Conservation (phyloP, 2,329 filamentous ascomycete genomes). For the Stachybotrys chlorohalonatus region DNA sequence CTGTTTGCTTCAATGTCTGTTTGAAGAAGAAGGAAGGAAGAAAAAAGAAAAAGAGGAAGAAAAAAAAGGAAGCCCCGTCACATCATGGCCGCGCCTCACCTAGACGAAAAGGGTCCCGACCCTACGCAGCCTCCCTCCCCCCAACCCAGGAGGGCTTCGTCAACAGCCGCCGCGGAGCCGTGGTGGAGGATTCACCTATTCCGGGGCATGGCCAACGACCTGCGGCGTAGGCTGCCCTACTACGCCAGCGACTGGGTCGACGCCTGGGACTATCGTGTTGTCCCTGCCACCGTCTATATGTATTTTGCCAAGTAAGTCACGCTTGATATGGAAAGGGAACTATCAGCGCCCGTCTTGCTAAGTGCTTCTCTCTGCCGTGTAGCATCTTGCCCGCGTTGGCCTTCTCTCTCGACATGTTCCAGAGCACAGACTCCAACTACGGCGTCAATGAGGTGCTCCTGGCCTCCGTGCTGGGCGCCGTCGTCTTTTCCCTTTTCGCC, state of each 20-base stretch:
- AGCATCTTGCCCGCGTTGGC: constrained; percentile 82
- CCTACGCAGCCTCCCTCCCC: background rate
- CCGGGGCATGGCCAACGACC: constrained; percentile 70
- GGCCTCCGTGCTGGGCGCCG: constrained; percentile 70
- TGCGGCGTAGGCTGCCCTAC: constrained; percentile 64
- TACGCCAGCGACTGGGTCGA: constrained; percentile 79
- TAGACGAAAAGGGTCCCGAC: background rate
- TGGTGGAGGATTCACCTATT: constrained; percentile 75
- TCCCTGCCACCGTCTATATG: constrained; percentile 86
- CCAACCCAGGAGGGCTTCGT: background rate
- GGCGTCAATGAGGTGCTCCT: constrained; percentile 90
- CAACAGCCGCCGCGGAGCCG: constrained; percentile 5
- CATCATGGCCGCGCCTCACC: background rate
- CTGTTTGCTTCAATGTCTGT: too few relatives aligned
- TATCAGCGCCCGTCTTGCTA: background rate
- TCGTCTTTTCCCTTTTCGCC: constrained; percentile 72
- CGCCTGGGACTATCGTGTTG: constrained; percentile 83
- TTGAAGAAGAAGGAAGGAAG: too few relatives aligned
- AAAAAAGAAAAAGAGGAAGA: too few relatives aligned
- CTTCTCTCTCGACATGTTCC: constrained; percentile 90
- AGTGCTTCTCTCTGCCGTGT: constrained; percentile 4
- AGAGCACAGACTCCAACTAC: constrained; percentile 74
- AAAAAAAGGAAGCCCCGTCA: too few relatives aligned
- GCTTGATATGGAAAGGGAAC: background rate
- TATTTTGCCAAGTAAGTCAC: constrained; percentile 77